phyloP scores from a whole-genome alignment of 2,329 filamentous ascomycete species.

The Verticillium isaacii region DNA sequence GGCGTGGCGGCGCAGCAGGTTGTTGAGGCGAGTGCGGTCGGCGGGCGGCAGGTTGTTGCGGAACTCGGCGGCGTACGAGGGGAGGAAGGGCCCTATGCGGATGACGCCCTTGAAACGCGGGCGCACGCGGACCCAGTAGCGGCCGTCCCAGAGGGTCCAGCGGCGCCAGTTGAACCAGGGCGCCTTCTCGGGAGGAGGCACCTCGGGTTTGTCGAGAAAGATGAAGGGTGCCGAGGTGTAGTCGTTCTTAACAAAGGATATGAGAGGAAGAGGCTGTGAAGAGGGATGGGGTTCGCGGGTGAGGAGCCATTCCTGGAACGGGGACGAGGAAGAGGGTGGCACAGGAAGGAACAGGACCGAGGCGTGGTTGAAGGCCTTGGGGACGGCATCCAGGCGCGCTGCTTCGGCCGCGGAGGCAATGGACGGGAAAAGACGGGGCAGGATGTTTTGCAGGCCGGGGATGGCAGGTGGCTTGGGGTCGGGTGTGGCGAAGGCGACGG shows the following conservation, averaged over 20 bases:
- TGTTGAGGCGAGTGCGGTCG: conserved; percentile 29
- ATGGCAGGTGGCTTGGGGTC: conserved; percentile 37
- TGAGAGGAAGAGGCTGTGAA: conserved; percentile 25
- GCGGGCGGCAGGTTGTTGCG: conserved; percentile 33
- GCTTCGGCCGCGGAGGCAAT: conserved; percentile 22
- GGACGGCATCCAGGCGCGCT: conserved; percentile 4
- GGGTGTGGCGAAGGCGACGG: conserved; percentile 47
- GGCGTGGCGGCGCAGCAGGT: conserved; percentile 42
- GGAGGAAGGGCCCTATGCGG: conserved; percentile 39
- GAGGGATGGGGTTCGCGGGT: conserved; percentile 41
- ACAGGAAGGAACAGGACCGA: conserved; percentile 33
- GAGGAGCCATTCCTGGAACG: conserved; percentile 36
- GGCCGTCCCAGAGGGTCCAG: conserved; percentile 51
- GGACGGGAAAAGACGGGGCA: conserved; percentile 44
- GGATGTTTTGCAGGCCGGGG: conserved; percentile 36
- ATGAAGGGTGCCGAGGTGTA: background rate
- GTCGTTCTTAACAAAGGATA: background rate
- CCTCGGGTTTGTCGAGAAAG: background rate
- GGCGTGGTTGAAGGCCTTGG: conserved; percentile 36
- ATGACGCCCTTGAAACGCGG: conserved; percentile 36
- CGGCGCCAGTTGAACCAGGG: conserved; percentile 21
- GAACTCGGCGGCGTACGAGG: conserved; percentile 41
- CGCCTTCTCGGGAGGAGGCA: background rate
- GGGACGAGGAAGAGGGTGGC: conserved; percentile 25
- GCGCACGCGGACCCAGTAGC: conserved; percentile 54